phyloP scores from a whole-genome alignment of 73 alveolate species.

The Uronychia setigera region DNA sequence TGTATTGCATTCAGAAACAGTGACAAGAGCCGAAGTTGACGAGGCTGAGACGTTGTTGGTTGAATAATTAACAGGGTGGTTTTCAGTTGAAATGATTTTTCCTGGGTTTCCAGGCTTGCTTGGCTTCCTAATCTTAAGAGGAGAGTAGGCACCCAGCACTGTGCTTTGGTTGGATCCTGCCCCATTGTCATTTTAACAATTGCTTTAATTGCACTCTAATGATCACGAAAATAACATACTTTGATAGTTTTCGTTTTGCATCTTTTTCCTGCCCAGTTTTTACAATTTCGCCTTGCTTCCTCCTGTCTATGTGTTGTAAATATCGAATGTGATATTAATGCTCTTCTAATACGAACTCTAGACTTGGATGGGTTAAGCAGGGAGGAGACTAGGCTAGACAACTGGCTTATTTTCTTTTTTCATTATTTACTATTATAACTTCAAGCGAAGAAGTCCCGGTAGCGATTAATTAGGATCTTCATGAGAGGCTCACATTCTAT shows the following conservation, averaged over 20 bases:
- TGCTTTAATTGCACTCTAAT: too few species aligned
- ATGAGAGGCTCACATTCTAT: constrained; percentile 94
- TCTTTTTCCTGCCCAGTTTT: background rate
- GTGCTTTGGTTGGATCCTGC: background rate
- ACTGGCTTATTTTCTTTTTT: background rate
- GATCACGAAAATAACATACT: background rate
- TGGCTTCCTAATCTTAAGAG: background rate
- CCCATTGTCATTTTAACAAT: background rate
- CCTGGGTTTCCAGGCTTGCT: background rate
- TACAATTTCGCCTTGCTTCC: background rate
- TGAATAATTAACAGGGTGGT: background rate
- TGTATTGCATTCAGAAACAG: background rate
- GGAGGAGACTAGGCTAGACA: background rate
- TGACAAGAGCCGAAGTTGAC: background rate
- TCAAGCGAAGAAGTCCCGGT: constrained; percentile 83
- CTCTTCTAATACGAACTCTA: background rate
- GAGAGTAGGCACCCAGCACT: background rate
- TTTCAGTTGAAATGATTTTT: background rate
- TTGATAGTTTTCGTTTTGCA: background rate
- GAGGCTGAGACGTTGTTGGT: background rate
- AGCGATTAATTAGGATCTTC: constrained; percentile 85
- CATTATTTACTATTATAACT: background rate
- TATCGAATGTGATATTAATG: background rate
- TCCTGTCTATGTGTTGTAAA: background rate
- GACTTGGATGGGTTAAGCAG: too few species aligned